phyloP scores from a whole-genome alignment of 2,329 filamentous ascomycete species.

The Rhynchosporium graminicola region DNA sequence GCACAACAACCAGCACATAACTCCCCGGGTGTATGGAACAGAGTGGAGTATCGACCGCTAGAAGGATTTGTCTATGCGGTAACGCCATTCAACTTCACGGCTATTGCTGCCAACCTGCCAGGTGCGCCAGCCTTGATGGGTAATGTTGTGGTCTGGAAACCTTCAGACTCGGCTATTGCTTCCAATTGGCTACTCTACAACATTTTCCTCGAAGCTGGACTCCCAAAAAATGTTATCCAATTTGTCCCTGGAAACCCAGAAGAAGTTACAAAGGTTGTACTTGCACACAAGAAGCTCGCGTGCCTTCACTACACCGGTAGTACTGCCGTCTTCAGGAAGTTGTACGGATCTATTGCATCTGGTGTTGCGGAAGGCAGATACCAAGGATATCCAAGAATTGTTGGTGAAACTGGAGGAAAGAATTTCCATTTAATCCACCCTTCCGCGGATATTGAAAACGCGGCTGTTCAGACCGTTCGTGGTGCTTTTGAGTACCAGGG shows the following conservation, averaged over 20 bases:
- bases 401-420: slow-evolving; percentile 90
- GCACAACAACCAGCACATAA: slow-evolving; percentile 84
- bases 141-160: slow-evolving; percentile 97
- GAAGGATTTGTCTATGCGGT: slow-evolving; percentile 96
- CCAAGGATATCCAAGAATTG: slow-evolving; percentile 81
- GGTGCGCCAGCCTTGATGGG: slow-evolving; percentile 84
- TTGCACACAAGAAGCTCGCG: slow-evolving; percentile 78
- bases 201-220: slow-evolving; percentile 86
- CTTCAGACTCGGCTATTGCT: slow-evolving; percentile 84
- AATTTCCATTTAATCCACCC: slow-evolving; percentile 86
- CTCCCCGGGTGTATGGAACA: slow-evolving; percentile 84
- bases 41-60: slow-evolving; percentile 83
- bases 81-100: slow-evolving; percentile 96
- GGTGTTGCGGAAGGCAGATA: slow-evolving; percentile 83
- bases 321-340: slow-evolving; percentile 83
- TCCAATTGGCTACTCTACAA: slow-evolving; percentile 89
- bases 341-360: slow-evolving; percentile 83
- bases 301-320: slow-evolving; percentile 95
- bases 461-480: slow-evolving; percentile 78
- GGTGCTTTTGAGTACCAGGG: slow-evolving; percentile 90
- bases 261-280: slow-evolving; percentile 75
- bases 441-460: slow-evolving; percentile 76
- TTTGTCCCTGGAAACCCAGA: slow-evolving; percentile 89
- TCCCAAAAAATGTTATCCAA: slow-evolving; percentile 88
- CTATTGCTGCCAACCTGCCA: slow-evolving; percentile 85